Evolutionary conservation across 345 rosid species (phyloP).

Genomic region (Dipteronia sinensis): DNA sequence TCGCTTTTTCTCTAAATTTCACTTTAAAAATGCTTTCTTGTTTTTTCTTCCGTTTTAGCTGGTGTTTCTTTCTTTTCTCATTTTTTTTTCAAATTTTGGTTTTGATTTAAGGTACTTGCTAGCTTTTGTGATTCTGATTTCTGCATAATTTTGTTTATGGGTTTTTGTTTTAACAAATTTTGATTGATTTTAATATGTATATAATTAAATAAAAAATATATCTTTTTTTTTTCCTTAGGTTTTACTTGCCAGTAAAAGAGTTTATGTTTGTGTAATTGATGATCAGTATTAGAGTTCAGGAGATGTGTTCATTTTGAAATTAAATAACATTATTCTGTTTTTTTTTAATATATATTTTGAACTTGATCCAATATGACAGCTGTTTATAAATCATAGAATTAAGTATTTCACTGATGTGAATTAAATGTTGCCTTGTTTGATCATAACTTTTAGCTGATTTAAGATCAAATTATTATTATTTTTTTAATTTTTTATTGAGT

Average conservation of each 20-base stretch:
- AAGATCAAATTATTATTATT: background rate
- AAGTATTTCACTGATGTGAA: background rate
- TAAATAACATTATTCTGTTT: background rate
- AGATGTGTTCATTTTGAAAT: too few species aligned
- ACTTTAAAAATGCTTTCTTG: background rate
- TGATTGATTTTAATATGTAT: background rate
- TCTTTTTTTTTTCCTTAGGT: background rate
- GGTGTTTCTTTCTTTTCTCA: background rate
- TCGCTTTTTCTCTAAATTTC: background rate
- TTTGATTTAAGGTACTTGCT: background rate
- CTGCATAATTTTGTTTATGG: background rate
- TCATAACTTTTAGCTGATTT: conserved; percentile 7
- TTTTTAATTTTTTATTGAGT: background rate
- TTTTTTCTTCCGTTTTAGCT: background rate
- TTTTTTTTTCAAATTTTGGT: background rate
- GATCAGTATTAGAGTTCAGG: conserved; percentile 7
- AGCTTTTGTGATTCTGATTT: background rate
- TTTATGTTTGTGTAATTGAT: background rate
- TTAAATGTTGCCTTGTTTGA: background rate
- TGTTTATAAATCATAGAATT: background rate
- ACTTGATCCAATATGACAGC: background rate
- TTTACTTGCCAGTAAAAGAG: background rate
- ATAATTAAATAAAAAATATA: background rate
- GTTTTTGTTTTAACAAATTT: background rate
- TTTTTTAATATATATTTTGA: background rate